A percentile compares a stretch with the other conserved stretches of the same genome.
phyloP scores from a whole-genome alignment of 768 basidiomycete genomes.

The Pleurotus tuoliensis region DNA sequence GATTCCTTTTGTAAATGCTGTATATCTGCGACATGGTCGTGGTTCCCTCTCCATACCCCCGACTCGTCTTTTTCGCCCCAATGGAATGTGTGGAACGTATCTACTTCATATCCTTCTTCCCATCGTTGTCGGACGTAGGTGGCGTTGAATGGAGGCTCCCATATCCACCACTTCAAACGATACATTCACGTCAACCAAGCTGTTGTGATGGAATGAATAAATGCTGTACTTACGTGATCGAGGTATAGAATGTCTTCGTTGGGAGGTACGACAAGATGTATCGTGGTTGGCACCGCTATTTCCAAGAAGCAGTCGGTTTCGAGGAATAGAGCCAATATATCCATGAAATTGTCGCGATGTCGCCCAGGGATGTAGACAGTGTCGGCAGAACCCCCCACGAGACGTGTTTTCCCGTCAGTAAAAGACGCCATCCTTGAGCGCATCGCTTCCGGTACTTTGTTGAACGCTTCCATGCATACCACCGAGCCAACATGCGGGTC shows the following conservation, averaged over 20 bases:
- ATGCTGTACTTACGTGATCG: conserved; percentile 29
- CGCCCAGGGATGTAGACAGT: conserved; percentile 46
- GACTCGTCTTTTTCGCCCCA: conserved; percentile 30
- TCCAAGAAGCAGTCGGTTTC: conserved; percentile 47
- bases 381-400: conserved; percentile 46
- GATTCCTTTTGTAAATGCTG: conserved; percentile 4
- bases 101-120: conserved; percentile 43
- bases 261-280: conserved; percentile 37
- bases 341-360: conserved; percentile 35
- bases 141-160: conserved; percentile 40
- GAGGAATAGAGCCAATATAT: conserved; percentile 38
- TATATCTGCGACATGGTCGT: conserved; percentile 7
- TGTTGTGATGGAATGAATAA: not conserved
- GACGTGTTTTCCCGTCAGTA: conserved; percentile 27
- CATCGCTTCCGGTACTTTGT: conserved; percentile 28
- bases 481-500: conserved; percentile 41
- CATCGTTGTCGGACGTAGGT: conserved; percentile 43
- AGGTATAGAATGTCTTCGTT: conserved; percentile 40
- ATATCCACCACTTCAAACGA: conserved; percentile 40
- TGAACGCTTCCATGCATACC: conserved; percentile 40
- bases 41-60: conserved; percentile 7
- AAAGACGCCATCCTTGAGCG: conserved; percentile 33
- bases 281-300: conserved; percentile 41
- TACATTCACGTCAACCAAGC: not conserved
- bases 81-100: conserved; percentile 48